phyloP scores from a whole-genome alignment of 352 stramenopile species.

The Globisporangium camurandrum region DNA sequence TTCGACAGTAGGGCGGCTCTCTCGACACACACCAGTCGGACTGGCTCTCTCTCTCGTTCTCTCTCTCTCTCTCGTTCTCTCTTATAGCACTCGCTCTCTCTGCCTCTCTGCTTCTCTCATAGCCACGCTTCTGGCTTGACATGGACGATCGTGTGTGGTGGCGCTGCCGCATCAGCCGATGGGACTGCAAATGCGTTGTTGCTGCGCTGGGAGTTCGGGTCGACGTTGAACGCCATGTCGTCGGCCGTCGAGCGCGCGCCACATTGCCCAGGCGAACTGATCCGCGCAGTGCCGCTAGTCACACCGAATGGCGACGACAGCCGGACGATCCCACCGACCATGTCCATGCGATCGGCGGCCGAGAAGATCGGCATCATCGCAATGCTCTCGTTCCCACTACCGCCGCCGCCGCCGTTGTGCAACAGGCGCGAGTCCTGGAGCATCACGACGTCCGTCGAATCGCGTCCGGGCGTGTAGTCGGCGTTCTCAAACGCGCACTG shows the following conservation, averaged over 20 bases:
- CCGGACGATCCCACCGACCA: constrained; percentile 6
- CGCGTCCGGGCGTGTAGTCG: constrained; percentile 7
- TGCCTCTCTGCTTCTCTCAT: constrained; percentile 2
- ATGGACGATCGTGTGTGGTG: not conserved
- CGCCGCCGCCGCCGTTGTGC: too few species aligned
- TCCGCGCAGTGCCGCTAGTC: constrained; percentile 5
- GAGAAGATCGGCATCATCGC: constrained; percentile 11
- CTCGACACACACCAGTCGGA: too few species aligned
- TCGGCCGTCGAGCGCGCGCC: not conserved
- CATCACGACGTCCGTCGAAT: constrained; percentile 11
- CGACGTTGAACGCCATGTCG: constrained; percentile 11
- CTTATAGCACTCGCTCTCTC: not conserved
- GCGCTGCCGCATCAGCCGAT: too few species aligned
- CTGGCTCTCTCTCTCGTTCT: too few species aligned
- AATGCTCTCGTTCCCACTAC: constrained; percentile 8
- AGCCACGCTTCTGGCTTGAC: constrained; percentile 3
- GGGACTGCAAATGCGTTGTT: too few species aligned
- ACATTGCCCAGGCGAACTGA: constrained; percentile 5
- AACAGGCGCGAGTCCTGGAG: constrained; percentile 9
- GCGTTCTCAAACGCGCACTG: constrained; percentile 12
- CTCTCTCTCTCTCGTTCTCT: not conserved
- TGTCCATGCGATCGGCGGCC: constrained; percentile 3
- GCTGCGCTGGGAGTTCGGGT: constrained; percentile 1
- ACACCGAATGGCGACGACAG: constrained; percentile 12
- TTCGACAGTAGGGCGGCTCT: too few species aligned